These are phyloP conservation scores for Orbilia javanica DNA, from an alignment of 2,329 filamentous ascomycete genomes.

Conservation along the genomic window DNA sequence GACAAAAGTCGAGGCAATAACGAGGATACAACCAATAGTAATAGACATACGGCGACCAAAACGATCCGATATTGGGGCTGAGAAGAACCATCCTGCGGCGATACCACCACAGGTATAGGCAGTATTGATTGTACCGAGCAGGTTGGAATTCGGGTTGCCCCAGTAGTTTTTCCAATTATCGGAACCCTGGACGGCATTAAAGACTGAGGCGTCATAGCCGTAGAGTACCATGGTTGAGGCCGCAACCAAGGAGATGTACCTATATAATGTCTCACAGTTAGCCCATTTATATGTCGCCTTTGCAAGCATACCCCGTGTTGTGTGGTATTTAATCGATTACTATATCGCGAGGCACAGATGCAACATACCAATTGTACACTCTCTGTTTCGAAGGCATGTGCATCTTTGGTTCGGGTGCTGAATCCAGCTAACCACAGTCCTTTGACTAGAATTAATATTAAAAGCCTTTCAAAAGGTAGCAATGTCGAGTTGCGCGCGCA, in stretches of 20 bases:
- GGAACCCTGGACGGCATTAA: slow-evolving; percentile 78
- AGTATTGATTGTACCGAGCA: slow-evolving; percentile 74
- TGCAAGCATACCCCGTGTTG: slow-evolving; percentile 17
- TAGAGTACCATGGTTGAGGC: slow-evolving; percentile 81
- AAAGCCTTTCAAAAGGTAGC: slow-evolving; percentile 33
- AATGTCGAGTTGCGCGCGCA: slow-evolving; percentile 1
- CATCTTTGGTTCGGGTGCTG: slow-evolving; percentile 62
- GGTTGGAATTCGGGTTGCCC: slow-evolving; percentile 63
- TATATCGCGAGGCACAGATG: neutral
- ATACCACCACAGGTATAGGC: slow-evolving; percentile 79
- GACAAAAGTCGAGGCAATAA: slow-evolving; percentile 77
- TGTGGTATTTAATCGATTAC: slow-evolving; percentile 10
- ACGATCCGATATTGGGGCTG: slow-evolving; percentile 71
- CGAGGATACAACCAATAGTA: slow-evolving; percentile 74
- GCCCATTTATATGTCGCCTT: neutral
- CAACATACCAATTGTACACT: slow-evolving; percentile 68
- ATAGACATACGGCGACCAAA: slow-evolving; percentile 66
- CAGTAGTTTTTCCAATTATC: slow-evolving; percentile 73
- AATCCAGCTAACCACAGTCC: slow-evolving; percentile 28
- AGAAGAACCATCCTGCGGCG: slow-evolving; percentile 77
- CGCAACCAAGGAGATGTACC: slow-evolving; percentile 78
- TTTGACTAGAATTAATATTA: slow-evolving; percentile 17
- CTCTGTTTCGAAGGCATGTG: slow-evolving; percentile 64
- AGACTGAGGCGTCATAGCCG: slow-evolving; percentile 80
- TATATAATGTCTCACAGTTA: slow-evolving; percentile 61